Evolutionary conservation across 805 yeast genomes (phyloP).

Genomic region (Candida krabiensis): DNA sequence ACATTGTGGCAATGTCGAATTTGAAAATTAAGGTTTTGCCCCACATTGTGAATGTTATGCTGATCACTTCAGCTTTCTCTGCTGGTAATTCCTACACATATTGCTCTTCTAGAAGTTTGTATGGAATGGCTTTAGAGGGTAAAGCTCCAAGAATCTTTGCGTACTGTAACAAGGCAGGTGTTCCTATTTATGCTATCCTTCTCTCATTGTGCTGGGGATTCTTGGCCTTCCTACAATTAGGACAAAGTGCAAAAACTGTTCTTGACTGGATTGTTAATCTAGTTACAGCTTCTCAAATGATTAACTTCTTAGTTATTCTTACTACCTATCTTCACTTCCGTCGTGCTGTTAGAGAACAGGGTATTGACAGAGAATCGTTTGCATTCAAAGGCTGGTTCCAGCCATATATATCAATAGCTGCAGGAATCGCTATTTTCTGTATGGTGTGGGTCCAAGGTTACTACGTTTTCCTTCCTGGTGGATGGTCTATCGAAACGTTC

Average conservation of each 20-base stretch:
- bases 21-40: constrained; percentile 43
- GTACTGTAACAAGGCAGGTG: constrained; percentile 45
- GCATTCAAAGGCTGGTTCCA: constrained; percentile 58
- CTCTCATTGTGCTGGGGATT: constrained; percentile 43
- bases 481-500: constrained; percentile 62
- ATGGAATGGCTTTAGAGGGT: constrained; percentile 47
- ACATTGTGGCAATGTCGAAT: constrained; percentile 49
- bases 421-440: constrained; percentile 42
- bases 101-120: constrained; percentile 47
- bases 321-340: constrained; percentile 62
- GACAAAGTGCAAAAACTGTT: constrained; percentile 59
- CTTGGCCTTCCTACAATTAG: constrained; percentile 49
- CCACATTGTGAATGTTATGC: constrained; percentile 43
- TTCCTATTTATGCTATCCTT: constrained; percentile 46
- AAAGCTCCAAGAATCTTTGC: constrained; percentile 45
- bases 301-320: constrained; percentile 58
- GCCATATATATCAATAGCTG: constrained; percentile 57
- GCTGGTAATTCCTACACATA: constrained; percentile 51
- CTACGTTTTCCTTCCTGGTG: constrained; percentile 63
- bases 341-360: constrained; percentile 56
- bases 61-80: constrained; percentile 45
- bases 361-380: constrained; percentile 42
- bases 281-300: constrained; percentile 68
- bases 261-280: constrained; percentile 72
- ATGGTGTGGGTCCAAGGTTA: constrained; percentile 70